phyloP scores from a whole-genome alignment of 192 early-diverging fungal genomes.

The Coemansia sp. region DNA sequence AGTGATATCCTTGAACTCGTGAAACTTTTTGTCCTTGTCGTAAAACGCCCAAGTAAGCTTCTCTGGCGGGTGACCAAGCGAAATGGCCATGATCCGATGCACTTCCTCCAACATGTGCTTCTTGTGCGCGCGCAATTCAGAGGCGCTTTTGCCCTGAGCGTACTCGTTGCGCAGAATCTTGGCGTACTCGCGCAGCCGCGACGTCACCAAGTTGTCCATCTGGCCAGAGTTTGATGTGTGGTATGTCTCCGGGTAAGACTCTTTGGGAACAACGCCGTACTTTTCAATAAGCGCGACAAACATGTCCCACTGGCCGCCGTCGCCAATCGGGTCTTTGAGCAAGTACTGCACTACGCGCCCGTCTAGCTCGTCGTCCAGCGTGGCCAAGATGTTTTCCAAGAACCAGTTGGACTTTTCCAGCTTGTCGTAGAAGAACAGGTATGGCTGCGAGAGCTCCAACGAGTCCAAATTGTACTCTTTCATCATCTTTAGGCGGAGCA shows the following conservation, averaged over 20 bases:
- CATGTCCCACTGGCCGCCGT: constrained; percentile 82
- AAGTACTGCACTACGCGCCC: constrained; percentile 70
- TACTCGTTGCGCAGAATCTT: constrained; percentile 57
- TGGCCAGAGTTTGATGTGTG: constrained; percentile 61
- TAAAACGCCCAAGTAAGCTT: constrained; percentile 65
- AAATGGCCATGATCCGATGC: constrained; percentile 67
- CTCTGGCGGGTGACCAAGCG: constrained; percentile 69
- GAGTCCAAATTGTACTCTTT: constrained; percentile 74
- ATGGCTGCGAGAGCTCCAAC: constrained; percentile 77
- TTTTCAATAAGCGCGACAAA: constrained; percentile 72
- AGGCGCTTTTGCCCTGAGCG: constrained; percentile 36
- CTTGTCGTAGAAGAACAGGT: constrained; percentile 76
- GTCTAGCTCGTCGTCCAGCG: constrained; percentile 60
- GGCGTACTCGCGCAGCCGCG: constrained; percentile 71
- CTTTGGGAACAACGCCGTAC: constrained; percentile 74
- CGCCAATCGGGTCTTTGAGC: constrained; percentile 62
- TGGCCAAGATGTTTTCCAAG: constrained; percentile 70
- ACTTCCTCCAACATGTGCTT: constrained; percentile 63
- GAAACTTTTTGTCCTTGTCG: constrained; percentile 71
- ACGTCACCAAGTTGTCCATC: constrained; percentile 62
- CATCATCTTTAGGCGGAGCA: constrained; percentile 66
- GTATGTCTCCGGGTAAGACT: constrained; percentile 62
- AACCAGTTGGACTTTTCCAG: constrained; percentile 83
- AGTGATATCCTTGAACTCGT: constrained; percentile 55
- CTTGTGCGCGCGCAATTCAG: constrained; percentile 57